These are phyloP conservation scores for Diplodia mutila DNA, from an alignment of 2,329 filamentous ascomycete genomes.

Conservation along the genomic window DNA sequence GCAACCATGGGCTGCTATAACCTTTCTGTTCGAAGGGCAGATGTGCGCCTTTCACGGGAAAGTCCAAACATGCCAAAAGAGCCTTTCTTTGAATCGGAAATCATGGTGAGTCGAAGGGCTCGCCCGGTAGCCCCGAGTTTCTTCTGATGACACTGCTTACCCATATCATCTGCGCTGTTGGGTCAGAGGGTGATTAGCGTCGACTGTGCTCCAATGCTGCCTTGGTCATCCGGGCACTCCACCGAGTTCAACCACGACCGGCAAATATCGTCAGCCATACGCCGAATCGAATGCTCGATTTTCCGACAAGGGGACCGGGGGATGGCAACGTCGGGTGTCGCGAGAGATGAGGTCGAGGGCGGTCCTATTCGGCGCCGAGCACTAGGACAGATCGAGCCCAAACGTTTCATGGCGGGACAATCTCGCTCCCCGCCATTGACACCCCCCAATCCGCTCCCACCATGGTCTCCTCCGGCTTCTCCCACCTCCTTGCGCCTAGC, in stretches of 20 bases:
- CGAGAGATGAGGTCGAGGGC: conserved; percentile 5
- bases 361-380: conserved; percentile 13
- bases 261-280: background rate
- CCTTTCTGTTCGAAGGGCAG: background rate
- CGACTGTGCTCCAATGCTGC: background rate
- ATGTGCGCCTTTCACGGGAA: background rate
- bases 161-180: background rate
- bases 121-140: background rate
- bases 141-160: background rate
- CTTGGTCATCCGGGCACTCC: background rate
- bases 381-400: conserved; percentile 7
- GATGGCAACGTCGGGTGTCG: background rate
- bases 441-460: conserved; percentile 31
- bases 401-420: conserved; percentile 23
- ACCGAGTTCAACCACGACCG: background rate
- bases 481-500: conserved; percentile 23
- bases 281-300: background rate
- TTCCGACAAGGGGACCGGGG: too few relatives aligned
- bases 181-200: background rate
- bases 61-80: background rate
- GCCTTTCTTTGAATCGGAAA: background rate
- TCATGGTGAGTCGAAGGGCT: background rate
- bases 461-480: conserved; percentile 37
- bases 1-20: background rate
- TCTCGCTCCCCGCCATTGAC: conserved; percentile 21